These are phyloP conservation scores for Fusarium albidum DNA, from an alignment of 2,329 filamentous ascomycete species.

Conservation along the genomic window DNA sequence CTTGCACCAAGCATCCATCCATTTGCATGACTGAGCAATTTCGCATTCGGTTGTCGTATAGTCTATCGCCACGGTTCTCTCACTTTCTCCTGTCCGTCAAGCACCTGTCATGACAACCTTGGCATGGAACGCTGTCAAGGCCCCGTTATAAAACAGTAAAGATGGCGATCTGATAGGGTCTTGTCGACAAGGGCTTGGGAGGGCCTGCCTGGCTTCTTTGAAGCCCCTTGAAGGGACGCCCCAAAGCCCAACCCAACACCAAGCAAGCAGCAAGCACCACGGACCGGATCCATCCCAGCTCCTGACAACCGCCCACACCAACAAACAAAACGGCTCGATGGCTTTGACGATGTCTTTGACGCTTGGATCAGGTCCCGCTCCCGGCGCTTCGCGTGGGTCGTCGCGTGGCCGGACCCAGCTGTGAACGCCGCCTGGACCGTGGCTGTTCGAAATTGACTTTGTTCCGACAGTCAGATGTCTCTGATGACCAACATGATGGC, in stretches of 20 bases:
- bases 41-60: no score
- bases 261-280: constrained; percentile 18
- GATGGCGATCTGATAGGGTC: constrained; percentile 39
- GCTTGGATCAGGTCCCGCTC: constrained; percentile 37
- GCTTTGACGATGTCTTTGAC: constrained; percentile 21
- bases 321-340: constrained; percentile 29
- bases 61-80: not conserved
- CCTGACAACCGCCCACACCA: constrained; percentile 32
- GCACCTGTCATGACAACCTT: constrained; percentile 26
- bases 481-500: constrained; percentile 17
- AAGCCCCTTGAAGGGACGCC: constrained; percentile 21
- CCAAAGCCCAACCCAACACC: constrained; percentile 16
- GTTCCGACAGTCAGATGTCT: constrained; percentile 22
- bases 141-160: constrained; percentile 20
- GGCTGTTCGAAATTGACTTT: constrained; percentile 33
- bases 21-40: not conserved
- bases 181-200: constrained; percentile 23
- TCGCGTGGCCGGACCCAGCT: constrained; percentile 40
- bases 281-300: constrained; percentile 33
- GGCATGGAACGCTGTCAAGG: constrained; percentile 16
- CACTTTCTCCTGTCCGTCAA: not conserved
- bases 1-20: not conserved
- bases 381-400: constrained; percentile 35
- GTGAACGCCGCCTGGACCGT: constrained; percentile 28
- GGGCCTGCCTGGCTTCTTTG: constrained; percentile 10